Percentiles rank a stretch among this genome's conserved stretches.
phyloP scores from a whole-genome alignment of 2,329 filamentous ascomycete genomes.

The Fusarium compactum region DNA sequence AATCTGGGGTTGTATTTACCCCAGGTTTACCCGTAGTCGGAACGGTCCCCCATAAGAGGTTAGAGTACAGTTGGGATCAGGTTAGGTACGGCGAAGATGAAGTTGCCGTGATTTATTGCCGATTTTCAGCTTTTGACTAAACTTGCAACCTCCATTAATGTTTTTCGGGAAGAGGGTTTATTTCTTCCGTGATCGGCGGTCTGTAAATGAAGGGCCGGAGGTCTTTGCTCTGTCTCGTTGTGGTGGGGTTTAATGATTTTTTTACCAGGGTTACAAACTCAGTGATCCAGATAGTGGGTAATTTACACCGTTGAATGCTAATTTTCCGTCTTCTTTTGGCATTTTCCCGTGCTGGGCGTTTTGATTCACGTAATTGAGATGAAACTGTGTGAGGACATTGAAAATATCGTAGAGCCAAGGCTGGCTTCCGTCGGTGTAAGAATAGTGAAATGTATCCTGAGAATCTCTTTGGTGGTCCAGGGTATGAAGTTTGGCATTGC shows the following conservation, averaged over 20 bases:
- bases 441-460: fast-evolving
- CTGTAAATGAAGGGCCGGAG: neutral
- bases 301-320: neutral
- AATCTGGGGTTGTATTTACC: slow-evolving; percentile 5
- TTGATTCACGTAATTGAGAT: fast-evolving
- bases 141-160: neutral
- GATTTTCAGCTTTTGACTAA: neutral
- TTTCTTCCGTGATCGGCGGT: neutral
- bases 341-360: neutral
- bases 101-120: neutral
- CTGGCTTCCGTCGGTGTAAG: neutral
- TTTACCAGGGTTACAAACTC: neutral
- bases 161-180: neutral
- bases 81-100: neutral
- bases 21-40: neutral
- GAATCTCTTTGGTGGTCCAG: neutral
- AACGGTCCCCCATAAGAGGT: neutral
- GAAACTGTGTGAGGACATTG: neutral
- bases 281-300: neutral
- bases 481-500: fast-evolving
- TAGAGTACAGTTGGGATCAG: neutral
- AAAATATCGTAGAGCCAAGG: neutral
- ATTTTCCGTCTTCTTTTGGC: neutral
- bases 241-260: neutral
- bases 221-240: neutral